phyloP scores from a whole-genome alignment of 768 basidiomycete genomes.

The Piloderma croceum region DNA sequence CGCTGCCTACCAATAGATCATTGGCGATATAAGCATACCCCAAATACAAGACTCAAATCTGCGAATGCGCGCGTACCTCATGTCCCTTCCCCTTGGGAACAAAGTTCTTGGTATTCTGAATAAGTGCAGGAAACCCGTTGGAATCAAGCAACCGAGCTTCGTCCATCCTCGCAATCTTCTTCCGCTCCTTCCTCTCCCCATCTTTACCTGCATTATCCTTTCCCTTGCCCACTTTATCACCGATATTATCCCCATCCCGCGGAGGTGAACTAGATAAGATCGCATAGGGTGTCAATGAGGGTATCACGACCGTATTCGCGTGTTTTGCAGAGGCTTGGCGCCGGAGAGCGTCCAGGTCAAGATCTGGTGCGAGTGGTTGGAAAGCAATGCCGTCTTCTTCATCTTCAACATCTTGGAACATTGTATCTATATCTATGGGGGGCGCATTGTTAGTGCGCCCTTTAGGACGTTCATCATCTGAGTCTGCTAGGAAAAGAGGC shows the following conservation, averaged over 20 bases:
- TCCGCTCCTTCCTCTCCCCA: conserved; percentile 38
- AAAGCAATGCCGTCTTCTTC: conserved; percentile 45
- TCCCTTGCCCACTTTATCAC: conserved; percentile 12
- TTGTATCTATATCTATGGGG: conserved; percentile 34
- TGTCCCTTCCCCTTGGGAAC: conserved; percentile 85
- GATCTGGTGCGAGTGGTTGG: conserved; percentile 41
- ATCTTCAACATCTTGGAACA: conserved; percentile 45
- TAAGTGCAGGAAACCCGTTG: conserved; percentile 75
- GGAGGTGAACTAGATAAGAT: conserved; percentile 48
- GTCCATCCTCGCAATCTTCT: conserved; percentile 59
- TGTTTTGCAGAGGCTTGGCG: conserved; percentile 51
- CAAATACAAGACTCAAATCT: neutral
- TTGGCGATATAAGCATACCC: neutral
- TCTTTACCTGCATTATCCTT: conserved; percentile 20
- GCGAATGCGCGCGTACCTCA: conserved; percentile 57
- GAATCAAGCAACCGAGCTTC: conserved; percentile 68
- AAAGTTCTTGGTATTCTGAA: conserved; percentile 72
- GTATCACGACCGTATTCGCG: conserved; percentile 21
- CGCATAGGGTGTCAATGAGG: conserved; percentile 38
- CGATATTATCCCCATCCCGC: conserved; percentile 30
- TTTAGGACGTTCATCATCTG: conserved; percentile 42
- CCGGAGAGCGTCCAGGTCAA: conserved; percentile 50
- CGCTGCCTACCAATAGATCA: conserved; percentile 43
- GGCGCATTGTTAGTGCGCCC: conserved; percentile 17
- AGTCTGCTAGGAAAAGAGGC: conserved; percentile 56